Evolutionary conservation across 2,329 filamentous ascomycete genomes (phyloP), one percentile per base, ranked within the genome.

Genomic region (Botrytis fabae): DNA sequence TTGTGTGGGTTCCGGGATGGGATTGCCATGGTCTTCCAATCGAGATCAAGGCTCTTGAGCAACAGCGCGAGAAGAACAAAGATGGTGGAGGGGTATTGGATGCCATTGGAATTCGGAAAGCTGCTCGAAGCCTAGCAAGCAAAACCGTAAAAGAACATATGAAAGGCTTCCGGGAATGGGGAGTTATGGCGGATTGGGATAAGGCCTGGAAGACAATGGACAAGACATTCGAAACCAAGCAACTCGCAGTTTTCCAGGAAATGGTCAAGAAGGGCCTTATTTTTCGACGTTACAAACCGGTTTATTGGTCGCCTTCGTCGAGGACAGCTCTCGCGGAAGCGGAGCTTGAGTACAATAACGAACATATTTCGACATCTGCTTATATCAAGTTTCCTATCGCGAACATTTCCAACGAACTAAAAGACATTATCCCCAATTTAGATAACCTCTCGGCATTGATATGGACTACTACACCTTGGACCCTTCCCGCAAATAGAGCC

Each of bases 381-480:
- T 95, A 92, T 80, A 88, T 99, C 62, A 91, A 89, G 74, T 97
- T 97, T 78, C 92, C 91, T 0, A 85, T 98, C 42, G 81, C 82
- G 0, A 78, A 82, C 16, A 72, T 89, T 20, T 84, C 86, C 0
- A 79, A 83, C 12, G 79, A 82, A 38, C 77, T 91, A 38, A 78
- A 79, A 64, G 78, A 83, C 12, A 82, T 83, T 35, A 79, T 84
- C 69, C 79, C 80, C 48, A 75, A 78, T 4, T 76, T 83, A 3
- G 85, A 86, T 20, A 73, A 85, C 8, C 80, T 98, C 18, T 92
- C 87, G 80, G 93, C 92, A n/a, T 87, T 96, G n/a, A 93, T 98
- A 69, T 99, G 96, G 96, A 99, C 96, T 2, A 99, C 96, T 0
- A 99, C 96, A 0, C 96, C 96, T 0, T 99, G 96, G 96, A 99